phyloP scores from a whole-genome alignment of 2,329 filamentous ascomycete genomes.

The Ophiostoma novo-ulmi region DNA sequence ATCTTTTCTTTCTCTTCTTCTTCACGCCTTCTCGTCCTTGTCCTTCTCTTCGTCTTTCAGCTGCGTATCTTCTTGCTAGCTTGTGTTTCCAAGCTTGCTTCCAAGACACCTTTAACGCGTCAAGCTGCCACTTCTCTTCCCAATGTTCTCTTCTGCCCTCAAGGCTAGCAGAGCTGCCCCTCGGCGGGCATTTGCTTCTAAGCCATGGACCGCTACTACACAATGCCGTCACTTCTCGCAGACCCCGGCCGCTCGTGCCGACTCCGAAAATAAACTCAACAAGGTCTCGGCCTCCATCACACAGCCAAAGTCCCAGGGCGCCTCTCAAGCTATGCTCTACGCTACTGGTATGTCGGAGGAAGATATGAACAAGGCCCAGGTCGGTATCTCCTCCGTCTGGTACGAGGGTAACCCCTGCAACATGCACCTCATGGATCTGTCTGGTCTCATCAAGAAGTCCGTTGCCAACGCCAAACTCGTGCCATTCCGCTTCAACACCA shows the following conservation, averaged over 20 bases:
- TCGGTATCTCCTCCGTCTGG: conserved; percentile 97
- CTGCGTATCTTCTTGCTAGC: background rate
- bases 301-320: conserved; percentile 95
- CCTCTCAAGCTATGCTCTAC: conserved; percentile 98
- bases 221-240: conserved; percentile 48
- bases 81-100: background rate
- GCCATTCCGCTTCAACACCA: conserved; percentile 97
- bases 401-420: conserved; percentile 98
- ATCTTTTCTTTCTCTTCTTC: background rate
- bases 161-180: conserved; percentile 17
- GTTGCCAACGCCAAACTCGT: conserved; percentile 68
- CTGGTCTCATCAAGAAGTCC: conserved; percentile 62
- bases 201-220: conserved; percentile 10
- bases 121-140: background rate
- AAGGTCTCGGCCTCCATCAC: conserved; percentile 80
- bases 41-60: background rate
- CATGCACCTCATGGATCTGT: conserved; percentile 94
- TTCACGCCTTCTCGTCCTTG: background rate
- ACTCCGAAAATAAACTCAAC: conserved; percentile 61
- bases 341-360: conserved; percentile 80
- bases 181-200: conserved; percentile 6
- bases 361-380: conserved; percentile 93
- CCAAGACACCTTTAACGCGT: background rate
- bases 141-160: conserved; percentile 23
- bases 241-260: conserved; percentile 44